These are phyloP conservation scores for Huntiella savannae DNA, from an alignment of 2,329 filamentous ascomycete species.

Conservation along the genomic window DNA sequence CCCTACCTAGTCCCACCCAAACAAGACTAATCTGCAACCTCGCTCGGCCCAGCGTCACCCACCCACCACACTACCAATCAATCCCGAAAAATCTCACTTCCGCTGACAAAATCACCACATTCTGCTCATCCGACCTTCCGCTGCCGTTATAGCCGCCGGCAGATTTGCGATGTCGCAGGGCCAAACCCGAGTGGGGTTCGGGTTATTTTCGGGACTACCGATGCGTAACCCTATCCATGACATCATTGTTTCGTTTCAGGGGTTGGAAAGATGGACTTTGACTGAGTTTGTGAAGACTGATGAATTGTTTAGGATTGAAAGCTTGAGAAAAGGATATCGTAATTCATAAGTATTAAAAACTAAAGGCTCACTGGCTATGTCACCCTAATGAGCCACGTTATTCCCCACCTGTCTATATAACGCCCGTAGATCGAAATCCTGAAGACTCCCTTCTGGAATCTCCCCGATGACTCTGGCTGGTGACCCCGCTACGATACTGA, in stretches of 20 bases:
- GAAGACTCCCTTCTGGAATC: constrained; percentile 50
- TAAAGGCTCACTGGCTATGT: background rate
- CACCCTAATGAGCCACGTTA: constrained; percentile 18
- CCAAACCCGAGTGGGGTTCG: background rate
- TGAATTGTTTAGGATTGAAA: background rate
- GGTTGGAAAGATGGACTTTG: too few species aligned
- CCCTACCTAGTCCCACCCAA: too few species aligned
- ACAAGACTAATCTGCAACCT: too few species aligned
- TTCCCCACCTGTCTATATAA: constrained; percentile 47
- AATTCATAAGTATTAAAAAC: constrained; percentile 1
- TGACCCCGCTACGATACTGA: constrained; percentile 71
- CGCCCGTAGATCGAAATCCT: constrained; percentile 44
- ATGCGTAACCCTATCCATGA: background rate
- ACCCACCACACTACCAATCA: too few species aligned
- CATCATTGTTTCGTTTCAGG: background rate
- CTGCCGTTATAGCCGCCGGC: background rate
- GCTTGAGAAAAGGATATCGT: background rate
- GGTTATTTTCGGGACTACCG: background rate
- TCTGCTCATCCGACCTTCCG: background rate
- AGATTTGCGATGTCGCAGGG: background rate
- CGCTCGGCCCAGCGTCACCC: too few species aligned
- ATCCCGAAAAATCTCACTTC: too few species aligned
- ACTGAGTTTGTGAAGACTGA: too few species aligned
- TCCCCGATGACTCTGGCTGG: constrained; percentile 69
- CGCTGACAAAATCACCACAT: too few species aligned